phyloP scores from a whole-genome alignment of 257 asterid genomes.

The Linaria vulgaris region DNA sequence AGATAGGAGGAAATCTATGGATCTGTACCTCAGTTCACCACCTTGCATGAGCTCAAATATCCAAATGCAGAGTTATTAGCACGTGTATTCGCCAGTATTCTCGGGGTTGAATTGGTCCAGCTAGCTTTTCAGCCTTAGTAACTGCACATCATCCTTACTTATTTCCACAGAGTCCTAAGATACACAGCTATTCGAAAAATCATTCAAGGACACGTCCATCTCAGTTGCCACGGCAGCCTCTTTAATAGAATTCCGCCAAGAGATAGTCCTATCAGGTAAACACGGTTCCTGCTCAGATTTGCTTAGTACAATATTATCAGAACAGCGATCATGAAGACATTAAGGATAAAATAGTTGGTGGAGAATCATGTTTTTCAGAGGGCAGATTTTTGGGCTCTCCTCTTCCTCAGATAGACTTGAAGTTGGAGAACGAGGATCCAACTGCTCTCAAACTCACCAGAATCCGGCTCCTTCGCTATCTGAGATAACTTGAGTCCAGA shows the following conservation, averaged over 20 bases:
- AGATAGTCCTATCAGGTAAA: conserved; percentile 39
- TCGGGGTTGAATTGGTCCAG: conserved; percentile 93
- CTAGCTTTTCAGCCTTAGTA: conserved; percentile 83
- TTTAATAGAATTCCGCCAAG: conserved; percentile 54
- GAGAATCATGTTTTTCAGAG: conserved; percentile 39
- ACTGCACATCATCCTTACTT: conserved; percentile 57
- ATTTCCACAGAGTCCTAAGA: conserved; percentile 61
- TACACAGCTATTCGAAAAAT: conserved; percentile 43
- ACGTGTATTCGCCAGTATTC: conserved; percentile 69
- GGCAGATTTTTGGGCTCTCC: conserved; percentile 40
- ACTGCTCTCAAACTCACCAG: conserved; percentile 42
- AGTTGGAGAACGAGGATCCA: conserved; percentile 46
- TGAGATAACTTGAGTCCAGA: conserved; percentile 36
- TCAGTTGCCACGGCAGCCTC: conserved; percentile 62
- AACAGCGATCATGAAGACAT: conserved; percentile 29
- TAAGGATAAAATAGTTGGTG: conserved; percentile 31
- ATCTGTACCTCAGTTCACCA: no score
- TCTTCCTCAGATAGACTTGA: conserved; percentile 52
- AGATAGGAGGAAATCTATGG: no score
- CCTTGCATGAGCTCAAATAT: no score
- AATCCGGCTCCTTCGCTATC: conserved; percentile 42
- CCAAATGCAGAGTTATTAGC: no score
- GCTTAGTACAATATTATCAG: conserved; percentile 36
- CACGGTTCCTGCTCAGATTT: conserved; percentile 40
- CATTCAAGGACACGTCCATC: conserved; percentile 64